Evolutionary conservation across 2,329 filamentous ascomycete species (phyloP).

Genomic region (Lecanicillium sp.): DNA sequence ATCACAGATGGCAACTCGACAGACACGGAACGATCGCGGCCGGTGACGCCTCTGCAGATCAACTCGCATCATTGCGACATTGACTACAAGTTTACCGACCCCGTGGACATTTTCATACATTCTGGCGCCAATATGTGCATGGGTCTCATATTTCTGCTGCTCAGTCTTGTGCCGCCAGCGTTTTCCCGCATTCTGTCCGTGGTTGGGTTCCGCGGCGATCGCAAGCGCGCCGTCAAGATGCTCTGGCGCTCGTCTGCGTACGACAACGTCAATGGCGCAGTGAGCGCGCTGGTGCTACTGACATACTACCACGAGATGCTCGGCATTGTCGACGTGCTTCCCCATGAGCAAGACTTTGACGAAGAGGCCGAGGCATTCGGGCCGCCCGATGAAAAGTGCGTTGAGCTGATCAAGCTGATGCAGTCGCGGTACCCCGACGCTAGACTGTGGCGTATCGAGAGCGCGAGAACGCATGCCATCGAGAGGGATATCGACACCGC

Average conservation of each 20-base stretch:
- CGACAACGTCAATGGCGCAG: slow-evolving; percentile 84
- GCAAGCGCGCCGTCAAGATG: slow-evolving; percentile 72
- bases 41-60: slow-evolving; percentile 3
- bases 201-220: slow-evolving; percentile 85
- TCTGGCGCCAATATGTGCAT: slow-evolving; percentile 86
- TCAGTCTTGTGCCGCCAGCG: slow-evolving; percentile 88
- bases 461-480: slow-evolving; percentile 67
- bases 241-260: slow-evolving; percentile 87
- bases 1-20: slow-evolving; percentile 25
- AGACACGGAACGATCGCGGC: slow-evolving; percentile 28
- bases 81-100: slow-evolving; percentile 34
- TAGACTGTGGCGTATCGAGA: slow-evolving; percentile 80
- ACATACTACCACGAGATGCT: slow-evolving; percentile 85
- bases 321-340: slow-evolving; percentile 81
- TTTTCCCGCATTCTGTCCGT: slow-evolving; percentile 83
- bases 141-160: slow-evolving; percentile 73
- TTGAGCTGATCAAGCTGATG: slow-evolving; percentile 64
- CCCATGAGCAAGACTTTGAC: slow-evolving; percentile 46
- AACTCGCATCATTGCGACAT: slow-evolving; percentile 1
- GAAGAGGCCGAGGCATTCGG: slow-evolving; percentile 54
- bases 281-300: slow-evolving; percentile 73
- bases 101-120: slow-evolving; percentile 81
- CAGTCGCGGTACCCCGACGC: slow-evolving; percentile 71
- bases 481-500: slow-evolving; percentile 60
- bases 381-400: slow-evolving; percentile 64